These are phyloP conservation scores for Tylopilus sp. DNA, from an alignment of 768 basidiomycete genomes.

Conservation along the genomic window DNA sequence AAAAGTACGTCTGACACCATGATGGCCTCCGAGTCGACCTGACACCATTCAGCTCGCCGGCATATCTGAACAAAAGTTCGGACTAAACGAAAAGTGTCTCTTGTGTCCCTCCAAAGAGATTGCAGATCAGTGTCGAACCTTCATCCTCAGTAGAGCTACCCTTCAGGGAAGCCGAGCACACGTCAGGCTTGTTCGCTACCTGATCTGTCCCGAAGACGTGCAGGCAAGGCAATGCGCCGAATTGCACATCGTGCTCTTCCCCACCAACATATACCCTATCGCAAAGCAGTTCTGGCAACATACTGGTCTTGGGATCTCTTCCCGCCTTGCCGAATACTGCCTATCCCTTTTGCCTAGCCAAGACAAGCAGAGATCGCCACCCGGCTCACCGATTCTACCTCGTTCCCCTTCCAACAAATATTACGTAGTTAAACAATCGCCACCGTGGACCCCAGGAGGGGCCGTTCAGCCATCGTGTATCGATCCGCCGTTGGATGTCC, in stretches of 20 bases:
- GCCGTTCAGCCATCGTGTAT: slow-evolving; percentile 3
- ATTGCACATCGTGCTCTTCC: slow-evolving; percentile 82
- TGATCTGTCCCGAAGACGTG: slow-evolving; percentile 61
- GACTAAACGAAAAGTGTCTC: slow-evolving; percentile 64
- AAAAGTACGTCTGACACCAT: slow-evolving; percentile 53
- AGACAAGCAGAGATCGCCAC: slow-evolving; percentile 29
- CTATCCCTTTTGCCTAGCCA: slow-evolving; percentile 61
- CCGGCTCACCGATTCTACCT: slow-evolving; percentile 14
- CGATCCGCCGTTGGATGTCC: slow-evolving; percentile 36
- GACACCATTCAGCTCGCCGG: slow-evolving; percentile 57
- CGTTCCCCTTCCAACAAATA: slow-evolving; percentile 49
- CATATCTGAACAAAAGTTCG: slow-evolving; percentile 79
- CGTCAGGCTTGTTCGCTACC: slow-evolving; percentile 63
- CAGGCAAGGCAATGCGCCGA: slow-evolving; percentile 41
- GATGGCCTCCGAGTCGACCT: neutral
- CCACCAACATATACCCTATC: slow-evolving; percentile 50
- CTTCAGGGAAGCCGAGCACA: slow-evolving; percentile 41
- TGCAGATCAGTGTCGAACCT: slow-evolving; percentile 74
- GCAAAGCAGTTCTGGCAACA: slow-evolving; percentile 98
- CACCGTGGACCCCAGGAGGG: slow-evolving; percentile 6
- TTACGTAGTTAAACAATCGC: slow-evolving; percentile 40
- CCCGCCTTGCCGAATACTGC: slow-evolving; percentile 80
- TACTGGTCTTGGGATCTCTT: slow-evolving; percentile 85
- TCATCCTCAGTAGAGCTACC: slow-evolving; percentile 53
- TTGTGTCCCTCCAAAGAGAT: slow-evolving; percentile 71